These are phyloP conservation scores for Diaporthe citri DNA, from an alignment of 2,329 filamentous ascomycete genomes.

Conservation along the genomic window DNA sequence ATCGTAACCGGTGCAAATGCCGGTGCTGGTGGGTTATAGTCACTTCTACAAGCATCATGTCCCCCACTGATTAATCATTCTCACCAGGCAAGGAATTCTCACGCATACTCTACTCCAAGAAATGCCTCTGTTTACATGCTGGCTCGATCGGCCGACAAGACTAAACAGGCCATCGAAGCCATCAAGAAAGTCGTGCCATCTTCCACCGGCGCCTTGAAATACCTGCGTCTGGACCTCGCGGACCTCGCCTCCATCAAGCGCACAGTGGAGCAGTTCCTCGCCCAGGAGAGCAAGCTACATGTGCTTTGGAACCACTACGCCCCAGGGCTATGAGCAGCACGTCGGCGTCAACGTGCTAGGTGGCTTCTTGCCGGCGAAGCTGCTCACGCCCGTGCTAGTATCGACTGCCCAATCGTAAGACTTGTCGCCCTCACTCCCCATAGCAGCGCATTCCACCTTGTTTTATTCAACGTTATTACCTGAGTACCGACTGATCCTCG, in stretches of 20 bases:
- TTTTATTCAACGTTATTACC: not conserved
- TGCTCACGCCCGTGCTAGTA: constrained; percentile 18
- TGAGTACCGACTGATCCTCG: not conserved
- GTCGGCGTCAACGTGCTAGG: constrained; percentile 25
- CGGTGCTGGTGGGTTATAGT: not conserved
- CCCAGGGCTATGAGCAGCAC: constrained; percentile 27
- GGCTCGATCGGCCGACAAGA: constrained; percentile 48
- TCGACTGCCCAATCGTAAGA: constrained; percentile 7
- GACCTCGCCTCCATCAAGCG: constrained; percentile 45
- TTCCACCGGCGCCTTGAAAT: constrained; percentile 23
- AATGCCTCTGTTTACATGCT: constrained; percentile 64
- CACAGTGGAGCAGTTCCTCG: constrained; percentile 41
- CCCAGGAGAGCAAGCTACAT: constrained; percentile 47
- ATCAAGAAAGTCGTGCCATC: constrained; percentile 40
- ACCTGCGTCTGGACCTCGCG: constrained; percentile 49
- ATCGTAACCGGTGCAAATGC: constrained; percentile 56
- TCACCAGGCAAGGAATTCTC: constrained; percentile 59
- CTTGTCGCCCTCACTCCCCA: not conserved
- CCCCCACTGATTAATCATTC: not conserved
- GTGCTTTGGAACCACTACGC: constrained; percentile 49
- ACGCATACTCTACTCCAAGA: constrained; percentile 60
- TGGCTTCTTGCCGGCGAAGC: constrained; percentile 19
- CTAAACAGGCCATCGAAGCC: constrained; percentile 19
- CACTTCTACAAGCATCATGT: not conserved
- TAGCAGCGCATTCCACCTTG: not conserved